These are phyloP conservation scores for Syzygium grande DNA, from an alignment of 345 rosid genomes.

Conservation along the genomic window DNA sequence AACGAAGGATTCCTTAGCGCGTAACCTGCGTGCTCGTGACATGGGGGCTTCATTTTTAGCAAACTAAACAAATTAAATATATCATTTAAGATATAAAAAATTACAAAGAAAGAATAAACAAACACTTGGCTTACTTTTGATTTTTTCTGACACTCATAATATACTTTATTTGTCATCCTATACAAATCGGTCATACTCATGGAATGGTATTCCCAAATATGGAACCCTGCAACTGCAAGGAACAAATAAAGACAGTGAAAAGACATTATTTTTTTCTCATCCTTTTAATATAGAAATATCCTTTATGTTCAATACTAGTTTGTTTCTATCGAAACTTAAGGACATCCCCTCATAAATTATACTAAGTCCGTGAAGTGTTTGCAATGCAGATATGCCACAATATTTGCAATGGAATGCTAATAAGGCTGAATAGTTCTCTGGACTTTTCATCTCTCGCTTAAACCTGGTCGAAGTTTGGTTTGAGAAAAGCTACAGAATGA, in stretches of 20 bases:
- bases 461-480: neutral
- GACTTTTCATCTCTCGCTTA: neutral
- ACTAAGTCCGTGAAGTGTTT: neutral
- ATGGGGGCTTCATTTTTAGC: neutral
- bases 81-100: neutral
- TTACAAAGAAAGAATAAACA: neutral
- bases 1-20: neutral
- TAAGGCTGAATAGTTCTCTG: neutral
- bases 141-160: neutral
- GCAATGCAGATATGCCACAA: neutral
- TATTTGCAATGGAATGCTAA: neutral
- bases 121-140: neutral
- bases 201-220: neutral
- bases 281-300: neutral
- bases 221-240: neutral
- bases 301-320: neutral
- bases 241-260: neutral
- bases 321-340: neutral
- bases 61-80: neutral
- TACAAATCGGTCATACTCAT: neutral
- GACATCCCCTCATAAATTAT: neutral
- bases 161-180: neutral
- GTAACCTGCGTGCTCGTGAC: neutral
- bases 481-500: neutral
- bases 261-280: neutral